phyloP scores from a whole-genome alignment of 202 grass and related monocot species.

The Cymbopogon flexuosus region DNA sequence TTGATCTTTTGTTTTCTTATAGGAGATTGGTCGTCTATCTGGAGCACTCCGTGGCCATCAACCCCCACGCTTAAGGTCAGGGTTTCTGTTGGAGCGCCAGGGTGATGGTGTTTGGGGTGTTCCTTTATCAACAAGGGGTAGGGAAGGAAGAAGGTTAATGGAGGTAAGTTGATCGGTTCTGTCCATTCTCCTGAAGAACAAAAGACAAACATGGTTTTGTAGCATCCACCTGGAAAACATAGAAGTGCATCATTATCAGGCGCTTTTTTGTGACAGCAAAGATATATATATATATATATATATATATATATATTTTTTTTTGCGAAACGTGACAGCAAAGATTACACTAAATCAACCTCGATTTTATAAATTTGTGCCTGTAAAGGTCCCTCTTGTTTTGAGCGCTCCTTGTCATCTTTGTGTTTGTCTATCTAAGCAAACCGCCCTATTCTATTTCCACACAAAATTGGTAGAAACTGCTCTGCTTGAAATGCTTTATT shows the following conservation, averaged over 20 bases:
- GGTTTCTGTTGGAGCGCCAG: constrained; percentile 59
- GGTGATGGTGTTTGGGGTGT: constrained; percentile 63
- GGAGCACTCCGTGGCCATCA: constrained; percentile 44
- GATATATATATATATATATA: no score
- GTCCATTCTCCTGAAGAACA: background rate
- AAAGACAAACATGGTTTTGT: background rate
- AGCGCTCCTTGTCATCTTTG: background rate
- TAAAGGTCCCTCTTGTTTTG: background rate
- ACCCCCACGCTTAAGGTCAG: constrained; percentile 53
- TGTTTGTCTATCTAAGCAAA: background rate
- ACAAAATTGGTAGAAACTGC: background rate
- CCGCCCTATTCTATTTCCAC: background rate
- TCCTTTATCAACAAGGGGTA: constrained; percentile 56
- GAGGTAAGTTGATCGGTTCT: constrained; percentile 48
- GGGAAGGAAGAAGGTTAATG: constrained; percentile 82
- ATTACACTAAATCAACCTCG: background rate
- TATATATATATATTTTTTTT: no score
- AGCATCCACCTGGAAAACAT: background rate
- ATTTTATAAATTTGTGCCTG: background rate
- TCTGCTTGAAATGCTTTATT: background rate
- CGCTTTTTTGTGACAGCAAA: background rate
- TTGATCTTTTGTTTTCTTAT: constrained; percentile 10
- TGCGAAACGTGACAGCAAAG: background rate
- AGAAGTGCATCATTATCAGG: background rate
- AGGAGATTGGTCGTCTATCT: constrained; percentile 51